Evolutionary conservation across 192 early-diverging fungal genomes (phyloP).

Genomic region (Gaertneriomyces semiglobifer): DNA sequence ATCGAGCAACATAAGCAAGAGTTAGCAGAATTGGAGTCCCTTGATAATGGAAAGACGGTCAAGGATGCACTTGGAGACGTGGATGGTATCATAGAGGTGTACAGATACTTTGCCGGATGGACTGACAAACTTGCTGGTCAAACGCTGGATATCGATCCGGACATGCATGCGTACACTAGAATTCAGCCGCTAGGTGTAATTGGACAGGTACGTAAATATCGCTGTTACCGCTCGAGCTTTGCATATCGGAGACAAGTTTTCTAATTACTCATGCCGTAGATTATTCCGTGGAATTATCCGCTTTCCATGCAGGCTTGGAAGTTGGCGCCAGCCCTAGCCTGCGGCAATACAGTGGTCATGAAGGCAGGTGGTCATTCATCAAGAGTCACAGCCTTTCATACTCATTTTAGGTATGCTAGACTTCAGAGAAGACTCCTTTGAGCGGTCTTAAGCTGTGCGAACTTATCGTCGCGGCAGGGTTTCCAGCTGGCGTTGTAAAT

Average conservation of each 20-base stretch:
- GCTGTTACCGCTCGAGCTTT: slow-evolving; percentile 3
- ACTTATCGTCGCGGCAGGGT: slow-evolving; percentile 29
- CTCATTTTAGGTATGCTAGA: slow-evolving; percentile 4
- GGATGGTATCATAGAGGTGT: slow-evolving; percentile 11
- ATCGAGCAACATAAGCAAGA: slow-evolving; percentile 32
- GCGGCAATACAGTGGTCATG: slow-evolving; percentile 32
- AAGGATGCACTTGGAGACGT: slow-evolving; percentile 28
- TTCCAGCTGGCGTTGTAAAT: slow-evolving; percentile 48
- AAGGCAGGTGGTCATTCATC: slow-evolving; percentile 7
- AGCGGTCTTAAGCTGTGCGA: slow-evolving; percentile 33
- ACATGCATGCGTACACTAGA: slow-evolving; percentile 21
- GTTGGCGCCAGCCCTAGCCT: slow-evolving; percentile 35
- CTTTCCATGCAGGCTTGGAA: slow-evolving; percentile 30
- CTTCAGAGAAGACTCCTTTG: slow-evolving; percentile 38
- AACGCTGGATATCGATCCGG: slow-evolving; percentile 12
- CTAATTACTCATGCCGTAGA: background rate
- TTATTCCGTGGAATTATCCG: slow-evolving; percentile 28
- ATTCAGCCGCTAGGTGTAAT: slow-evolving; percentile 31
- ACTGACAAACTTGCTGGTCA: slow-evolving; percentile 25
- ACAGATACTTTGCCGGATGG: slow-evolving; percentile 39
- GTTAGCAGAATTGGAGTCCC: slow-evolving; percentile 44
- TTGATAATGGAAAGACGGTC: slow-evolving; percentile 46
- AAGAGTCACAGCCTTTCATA: background rate
- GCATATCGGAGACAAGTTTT: background rate
- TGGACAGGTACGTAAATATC: background rate